Evolutionary conservation across 2,329 filamentous ascomycete genomes (phyloP), one percentile per base, ranked within the genome.

Genomic region (Albifimbria verrucaria): DNA sequence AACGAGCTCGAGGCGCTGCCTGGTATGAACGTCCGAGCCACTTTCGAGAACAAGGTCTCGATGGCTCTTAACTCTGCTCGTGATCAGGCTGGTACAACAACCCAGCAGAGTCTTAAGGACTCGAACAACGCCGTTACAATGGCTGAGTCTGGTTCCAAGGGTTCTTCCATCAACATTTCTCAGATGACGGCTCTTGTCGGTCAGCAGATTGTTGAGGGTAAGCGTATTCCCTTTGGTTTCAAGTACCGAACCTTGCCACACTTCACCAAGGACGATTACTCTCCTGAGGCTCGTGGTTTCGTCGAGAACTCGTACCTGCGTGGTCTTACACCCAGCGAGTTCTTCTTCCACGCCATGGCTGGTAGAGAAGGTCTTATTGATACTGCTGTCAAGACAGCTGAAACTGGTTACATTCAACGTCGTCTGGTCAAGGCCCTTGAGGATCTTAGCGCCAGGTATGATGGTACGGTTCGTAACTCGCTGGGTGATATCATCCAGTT

Each of bases 331-430:
- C 94, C 94, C 0, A 88, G 90, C 1, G 94, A 99, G 63, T 99
- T 99, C 76, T 99, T 97, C 78, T 99, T 99, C 82, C 94, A 99
- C 82, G 94, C 94, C 68, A 99, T 99, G 94, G 94, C 94, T 80
- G 94, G 94, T 91, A 87, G 94, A 78, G 94, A 99, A 76, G 94
- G 94, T 96, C 81, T 99, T 52, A 99, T 99, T 64, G 94, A 99
- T 81, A 99, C 94, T 50, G 94, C 94, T 60, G 95, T 99, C 75
- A 99, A 99, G 82, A 99, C 94, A 59, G 94, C 94, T 20, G 95
- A 99, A 73, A 99, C 95, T 53, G 94, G 94, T 75, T 99, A 99
- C 71, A 99, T 99, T 60, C 95, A 99, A 74, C 90, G 94, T 75
- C 92, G 95, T 79, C 82, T 99, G 45, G 94, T 99, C 66, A 99